Evolutionary conservation across 352 stramenopile genomes (phyloP).

Genomic region (Globisporangium viniferum): DNA sequence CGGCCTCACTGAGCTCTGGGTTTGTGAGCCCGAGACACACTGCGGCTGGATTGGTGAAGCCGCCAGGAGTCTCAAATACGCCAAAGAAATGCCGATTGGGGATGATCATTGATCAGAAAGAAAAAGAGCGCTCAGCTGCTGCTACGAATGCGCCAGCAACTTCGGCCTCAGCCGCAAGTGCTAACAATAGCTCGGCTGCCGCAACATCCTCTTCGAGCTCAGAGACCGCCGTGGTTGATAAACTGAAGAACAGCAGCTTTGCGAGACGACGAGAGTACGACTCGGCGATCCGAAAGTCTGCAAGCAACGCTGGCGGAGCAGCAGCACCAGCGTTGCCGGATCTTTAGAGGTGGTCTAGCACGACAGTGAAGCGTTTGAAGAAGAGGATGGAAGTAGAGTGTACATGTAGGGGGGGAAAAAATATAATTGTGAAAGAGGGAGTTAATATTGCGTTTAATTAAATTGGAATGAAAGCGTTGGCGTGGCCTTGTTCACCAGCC

Average conservation of each 20-base stretch:
- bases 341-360: neutral
- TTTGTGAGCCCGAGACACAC: constrained; percentile 9
- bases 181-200: neutral
- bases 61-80: constrained; percentile 36
- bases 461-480: neutral
- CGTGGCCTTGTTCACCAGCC: constrained; percentile 9
- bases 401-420: neutral
- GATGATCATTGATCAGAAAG: constrained; percentile 55
- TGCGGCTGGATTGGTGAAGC: neutral
- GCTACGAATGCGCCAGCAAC: neutral
- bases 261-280: constrained; percentile 68
- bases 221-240: constrained; percentile 24
- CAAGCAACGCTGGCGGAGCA: constrained; percentile 2
- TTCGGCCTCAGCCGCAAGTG: neutral
- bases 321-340: constrained; percentile 1
- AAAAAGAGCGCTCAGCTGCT: constrained; percentile 27
- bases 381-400: neutral
- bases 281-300: constrained; percentile 44
- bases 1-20: constrained; percentile 5
- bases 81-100: constrained; percentile 56
- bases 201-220: neutral
- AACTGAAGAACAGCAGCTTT: constrained; percentile 75
- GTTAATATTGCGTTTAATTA: neutral
- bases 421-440: neutral
- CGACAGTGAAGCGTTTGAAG: neutral